Base-by-base conservation (phyloP, 176 grass and related monocot species). In the Rhipidocladum racemiflorum region DNA sequence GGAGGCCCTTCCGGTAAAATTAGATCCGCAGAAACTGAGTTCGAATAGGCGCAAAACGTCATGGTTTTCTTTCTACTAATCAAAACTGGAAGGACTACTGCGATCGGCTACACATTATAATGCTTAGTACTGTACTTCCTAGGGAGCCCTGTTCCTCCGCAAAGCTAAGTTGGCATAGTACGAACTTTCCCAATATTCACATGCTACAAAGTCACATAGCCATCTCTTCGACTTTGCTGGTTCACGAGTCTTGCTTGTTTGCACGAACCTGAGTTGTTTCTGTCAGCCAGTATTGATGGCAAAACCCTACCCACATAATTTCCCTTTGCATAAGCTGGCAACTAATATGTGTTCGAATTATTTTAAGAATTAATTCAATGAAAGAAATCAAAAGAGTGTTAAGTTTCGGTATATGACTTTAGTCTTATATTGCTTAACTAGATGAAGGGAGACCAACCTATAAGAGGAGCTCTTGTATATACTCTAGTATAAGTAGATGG, bases 1-100 rank as follows among this genome's bases (percentile, higher is more conserved):
- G 38, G 38, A 59, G 12, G 3, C 17, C n/a, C 28, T 40, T 82
- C 25, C 53, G 42, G 51, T 82, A 76, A 82, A 82, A 62, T 15
- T 44, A 24, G 39, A 30, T 61, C 17, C 1, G n/a, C 49, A 76
- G 54, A 40, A 17, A 36, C 36, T 67, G 28, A 28, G 42, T 25
- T 63, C 39, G 44, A 69, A 63, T 39, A 53, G 71, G 23, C 8
- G 23, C 0, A 54, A 25, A 70, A 50, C 76, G 9, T 53, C 65
- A 0, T 12, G 8, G 24, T 81, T 49, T 4, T 61, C 30, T 15
- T 46, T 16, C 9, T 9, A 32, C 4, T 5, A 61, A 29, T 61
- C n/a, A 4, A 76, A 67, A 36, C 29, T 15, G 20, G 14, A 82
- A 76, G 45, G 67, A 2, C 9, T 43, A 12, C 18, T 0, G 70